A percentile compares a stretch with the other conserved stretches of the same genome.
Conservation (phyloP, 1,139 yeast species). For the Taphrina wiesneri region DNA sequence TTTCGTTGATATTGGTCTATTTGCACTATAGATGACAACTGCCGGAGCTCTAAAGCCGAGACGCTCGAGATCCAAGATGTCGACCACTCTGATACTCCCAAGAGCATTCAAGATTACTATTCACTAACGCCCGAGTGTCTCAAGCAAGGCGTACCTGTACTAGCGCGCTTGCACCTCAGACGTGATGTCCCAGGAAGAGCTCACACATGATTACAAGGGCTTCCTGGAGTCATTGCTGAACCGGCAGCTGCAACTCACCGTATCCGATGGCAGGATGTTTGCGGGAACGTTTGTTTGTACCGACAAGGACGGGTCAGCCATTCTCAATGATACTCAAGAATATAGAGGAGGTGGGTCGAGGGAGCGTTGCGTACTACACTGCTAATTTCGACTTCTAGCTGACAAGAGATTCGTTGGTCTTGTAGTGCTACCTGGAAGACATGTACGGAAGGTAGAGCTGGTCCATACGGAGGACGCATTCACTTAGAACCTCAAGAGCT, state of each 20-base stretch:
- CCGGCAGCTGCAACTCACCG: slow-evolving; percentile 12
- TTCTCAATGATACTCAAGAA: slow-evolving; percentile 18
- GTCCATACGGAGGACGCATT: not conserved
- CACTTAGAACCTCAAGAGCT: not conserved
- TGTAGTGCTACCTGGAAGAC: slow-evolving; percentile 27
- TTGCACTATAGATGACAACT: slow-evolving; percentile 6
- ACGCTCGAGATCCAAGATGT: no score
- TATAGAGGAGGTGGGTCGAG: slow-evolving; percentile 14
- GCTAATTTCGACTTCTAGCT: not conserved
- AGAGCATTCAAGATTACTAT: no score
- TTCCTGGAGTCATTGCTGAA: slow-evolving; percentile 19
- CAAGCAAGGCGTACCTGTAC: no score
- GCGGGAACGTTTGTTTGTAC: slow-evolving; percentile 22
- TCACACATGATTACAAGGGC: not conserved
- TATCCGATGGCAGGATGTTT: slow-evolving; percentile 22
- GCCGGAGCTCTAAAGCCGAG: slow-evolving; percentile 9
- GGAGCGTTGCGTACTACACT: not conserved
- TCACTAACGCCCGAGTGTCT: no score
- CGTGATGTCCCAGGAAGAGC: not conserved
- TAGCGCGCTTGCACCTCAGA: no score
- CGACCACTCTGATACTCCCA: no score
- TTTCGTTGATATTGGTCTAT: no score
- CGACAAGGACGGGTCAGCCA: slow-evolving; percentile 25
- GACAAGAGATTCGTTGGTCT: slow-evolving; percentile 27
- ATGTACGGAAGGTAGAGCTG: slow-evolving; percentile 4